phyloP scores from a whole-genome alignment of 495 filamentous ascomycete genomes.

The Xylaria cubensis region DNA sequence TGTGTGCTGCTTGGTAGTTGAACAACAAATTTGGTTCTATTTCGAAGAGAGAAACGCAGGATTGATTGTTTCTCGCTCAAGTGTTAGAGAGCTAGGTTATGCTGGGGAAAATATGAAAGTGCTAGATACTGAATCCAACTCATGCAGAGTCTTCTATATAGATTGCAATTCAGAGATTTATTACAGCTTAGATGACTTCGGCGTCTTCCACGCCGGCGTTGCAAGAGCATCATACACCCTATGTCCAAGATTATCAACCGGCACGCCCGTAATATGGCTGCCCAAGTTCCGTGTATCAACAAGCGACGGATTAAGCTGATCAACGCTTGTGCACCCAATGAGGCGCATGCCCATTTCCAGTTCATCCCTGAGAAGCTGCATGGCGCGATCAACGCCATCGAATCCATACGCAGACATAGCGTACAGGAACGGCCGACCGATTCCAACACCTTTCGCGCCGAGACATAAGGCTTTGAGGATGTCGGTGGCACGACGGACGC shows the following conservation, averaged over 20 bases:
- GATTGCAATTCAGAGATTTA: background rate
- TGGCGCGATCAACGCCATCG: slow-evolving; percentile 85
- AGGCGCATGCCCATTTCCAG: slow-evolving; percentile 99
- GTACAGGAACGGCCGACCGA: slow-evolving; percentile 92
- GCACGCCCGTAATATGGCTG: slow-evolving; percentile 69
- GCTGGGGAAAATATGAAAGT: background rate
- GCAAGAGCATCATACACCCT: slow-evolving; percentile 53
- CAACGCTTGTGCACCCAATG: slow-evolving; percentile 76
- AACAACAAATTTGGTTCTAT: background rate
- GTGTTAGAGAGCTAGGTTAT: background rate
- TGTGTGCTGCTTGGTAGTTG: background rate
- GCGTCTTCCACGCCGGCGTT: slow-evolving; percentile 50
- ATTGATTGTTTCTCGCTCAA: background rate
- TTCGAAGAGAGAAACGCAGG: background rate
- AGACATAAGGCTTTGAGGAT: slow-evolving; percentile 96
- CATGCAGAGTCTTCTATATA: background rate
- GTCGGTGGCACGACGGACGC: slow-evolving; percentile 87
- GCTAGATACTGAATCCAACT: background rate
- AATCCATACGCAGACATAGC: slow-evolving; percentile 95
- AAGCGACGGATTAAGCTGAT: slow-evolving; percentile 77
- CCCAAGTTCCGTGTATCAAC: slow-evolving; percentile 77
- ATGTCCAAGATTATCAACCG: slow-evolving; percentile 68
- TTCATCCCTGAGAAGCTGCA: slow-evolving; percentile 96
- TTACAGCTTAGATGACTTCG: slow-evolving; percentile 44
- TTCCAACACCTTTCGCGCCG: slow-evolving; percentile 91